Conservation (phyloP, 331 rosid genomes). For the Arachis monticola region DNA sequence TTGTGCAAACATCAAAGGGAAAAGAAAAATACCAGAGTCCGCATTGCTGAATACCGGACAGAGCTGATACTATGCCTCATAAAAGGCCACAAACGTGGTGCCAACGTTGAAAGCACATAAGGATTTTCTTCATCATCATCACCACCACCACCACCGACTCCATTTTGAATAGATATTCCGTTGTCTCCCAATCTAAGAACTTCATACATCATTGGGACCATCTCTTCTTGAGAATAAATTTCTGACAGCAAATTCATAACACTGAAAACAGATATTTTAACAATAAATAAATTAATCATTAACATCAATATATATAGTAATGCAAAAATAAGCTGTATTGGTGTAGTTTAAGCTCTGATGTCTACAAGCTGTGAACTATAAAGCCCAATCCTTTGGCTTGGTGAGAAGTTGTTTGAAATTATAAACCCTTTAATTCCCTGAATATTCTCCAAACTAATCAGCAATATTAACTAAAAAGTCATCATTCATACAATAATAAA, state of each 20-base stretch:
- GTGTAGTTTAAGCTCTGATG: conserved; percentile 11
- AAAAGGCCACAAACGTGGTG: conserved; percentile 97
- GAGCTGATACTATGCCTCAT: conserved; percentile 96
- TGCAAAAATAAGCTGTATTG: not conserved
- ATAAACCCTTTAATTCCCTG: conserved; percentile 2
- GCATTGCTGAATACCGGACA: conserved; percentile 90
- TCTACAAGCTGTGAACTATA: conserved; percentile 10
- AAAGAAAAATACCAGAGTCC: conserved; percentile 77
- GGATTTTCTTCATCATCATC: conserved; percentile 70
- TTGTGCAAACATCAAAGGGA: not conserved
- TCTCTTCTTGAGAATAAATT: conserved; percentile 93
- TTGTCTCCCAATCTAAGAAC: conserved; percentile 54
- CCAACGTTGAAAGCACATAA: conserved; percentile 72
- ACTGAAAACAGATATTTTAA: conserved; percentile 59
- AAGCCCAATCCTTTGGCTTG: not conserved
- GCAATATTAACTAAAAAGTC: not conserved
- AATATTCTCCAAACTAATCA: conserved; percentile 24
- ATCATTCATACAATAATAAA: not conserved
- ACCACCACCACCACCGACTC: conserved; percentile 38
- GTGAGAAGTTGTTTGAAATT: not conserved
- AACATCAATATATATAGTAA: conserved; percentile 22
- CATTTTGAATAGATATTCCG: conserved; percentile 58
- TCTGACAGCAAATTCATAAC: conserved; percentile 98
- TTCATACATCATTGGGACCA: conserved; percentile 78
- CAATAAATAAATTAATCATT: conserved; percentile 16